A percentile compares a stretch with the other conserved stretches of the same genome.
These are phyloP conservation scores for Polychaeton citri DNA, from an alignment of 2,329 filamentous ascomycete species.

Conservation along the genomic window DNA sequence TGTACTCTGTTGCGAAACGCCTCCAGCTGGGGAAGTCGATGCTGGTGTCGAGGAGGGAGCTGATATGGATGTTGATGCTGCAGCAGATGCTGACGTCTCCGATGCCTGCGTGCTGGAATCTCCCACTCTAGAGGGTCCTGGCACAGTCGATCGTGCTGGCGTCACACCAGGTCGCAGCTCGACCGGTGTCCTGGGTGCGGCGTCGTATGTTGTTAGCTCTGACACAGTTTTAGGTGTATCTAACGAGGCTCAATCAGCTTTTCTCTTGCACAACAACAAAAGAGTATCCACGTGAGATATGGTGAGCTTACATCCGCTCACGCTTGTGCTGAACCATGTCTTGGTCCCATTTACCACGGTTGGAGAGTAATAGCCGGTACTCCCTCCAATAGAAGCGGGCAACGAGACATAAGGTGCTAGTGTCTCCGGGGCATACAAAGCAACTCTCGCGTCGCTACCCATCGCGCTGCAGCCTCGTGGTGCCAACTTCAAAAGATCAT, in stretches of 20 bases:
- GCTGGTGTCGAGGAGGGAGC: no score
- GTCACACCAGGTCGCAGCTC: conserved; percentile 7
- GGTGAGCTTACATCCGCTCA: conserved; percentile 12
- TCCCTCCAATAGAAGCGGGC: conserved; percentile 12
- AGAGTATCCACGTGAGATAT: no score
- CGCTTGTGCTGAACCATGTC: conserved; percentile 12
- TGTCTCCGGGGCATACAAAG: conserved; percentile 14
- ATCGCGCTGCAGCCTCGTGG: conserved; percentile 16
- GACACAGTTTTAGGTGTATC: conserved; percentile 11
- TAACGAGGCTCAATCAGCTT: conserved; percentile 3
- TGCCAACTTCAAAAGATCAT: conserved; percentile 10
- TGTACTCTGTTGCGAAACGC: no score
- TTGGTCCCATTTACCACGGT: conserved; percentile 9
- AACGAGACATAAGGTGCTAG: conserved; percentile 17
- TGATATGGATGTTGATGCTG: no score
- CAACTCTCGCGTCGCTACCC: conserved; percentile 17
- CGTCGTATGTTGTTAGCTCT: conserved; percentile 11
- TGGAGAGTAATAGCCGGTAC: conserved; percentile 13
- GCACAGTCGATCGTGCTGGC: conserved; percentile 9
- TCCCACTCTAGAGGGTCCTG: no score
- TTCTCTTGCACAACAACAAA: no score
- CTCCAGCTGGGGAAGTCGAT: no score
- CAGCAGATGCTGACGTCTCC: no score
- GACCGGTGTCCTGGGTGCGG: conserved; percentile 8
- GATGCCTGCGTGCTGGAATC: no score